Evolutionary conservation across 768 basidiomycete genomes (phyloP).

Genomic region (Pisolithus sp.): DNA sequence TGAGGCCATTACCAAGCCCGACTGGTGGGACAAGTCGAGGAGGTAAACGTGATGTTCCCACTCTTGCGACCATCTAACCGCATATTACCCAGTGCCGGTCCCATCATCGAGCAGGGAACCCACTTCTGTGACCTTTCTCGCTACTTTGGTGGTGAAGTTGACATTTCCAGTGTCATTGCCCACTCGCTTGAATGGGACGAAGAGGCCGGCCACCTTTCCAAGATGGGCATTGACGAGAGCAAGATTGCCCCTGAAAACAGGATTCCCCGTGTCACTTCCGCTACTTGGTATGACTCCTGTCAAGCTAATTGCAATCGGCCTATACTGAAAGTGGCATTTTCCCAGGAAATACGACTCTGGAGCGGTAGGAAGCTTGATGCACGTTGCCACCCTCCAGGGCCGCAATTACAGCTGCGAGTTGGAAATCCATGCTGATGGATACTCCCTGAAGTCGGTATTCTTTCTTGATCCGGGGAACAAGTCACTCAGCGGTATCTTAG

Average conservation of each 20-base stretch:
- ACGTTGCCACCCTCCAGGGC: constrained; percentile 88
- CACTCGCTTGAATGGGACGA: constrained; percentile 93
- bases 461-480: constrained; percentile 2
- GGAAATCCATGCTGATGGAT: constrained; percentile 92
- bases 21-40: constrained; percentile 94
- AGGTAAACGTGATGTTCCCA: constrained; percentile 36
- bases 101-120: constrained; percentile 87
- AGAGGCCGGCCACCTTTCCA: constrained; percentile 76
- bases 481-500: constrained; percentile 31
- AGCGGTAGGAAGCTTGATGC: constrained; percentile 88
- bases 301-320: constrained; percentile 8
- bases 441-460: constrained; percentile 62
- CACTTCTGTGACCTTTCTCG: constrained; percentile 97
- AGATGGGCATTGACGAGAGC: constrained; percentile 77
- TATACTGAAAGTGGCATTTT: constrained; percentile 8
- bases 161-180: constrained; percentile 71
- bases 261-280: constrained; percentile 89
- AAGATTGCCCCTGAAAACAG: constrained; percentile 82
- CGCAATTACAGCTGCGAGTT: constrained; percentile 91
- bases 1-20: constrained; percentile 68
- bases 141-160: constrained; percentile 95
- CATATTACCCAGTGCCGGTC: constrained; percentile 49
- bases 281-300: constrained; percentile 62
- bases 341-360: constrained; percentile 91
- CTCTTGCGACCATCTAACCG: not conserved